Evolutionary conservation across 768 basidiomycete species (phyloP).

Genomic region (Leccinum uliginosum): DNA sequence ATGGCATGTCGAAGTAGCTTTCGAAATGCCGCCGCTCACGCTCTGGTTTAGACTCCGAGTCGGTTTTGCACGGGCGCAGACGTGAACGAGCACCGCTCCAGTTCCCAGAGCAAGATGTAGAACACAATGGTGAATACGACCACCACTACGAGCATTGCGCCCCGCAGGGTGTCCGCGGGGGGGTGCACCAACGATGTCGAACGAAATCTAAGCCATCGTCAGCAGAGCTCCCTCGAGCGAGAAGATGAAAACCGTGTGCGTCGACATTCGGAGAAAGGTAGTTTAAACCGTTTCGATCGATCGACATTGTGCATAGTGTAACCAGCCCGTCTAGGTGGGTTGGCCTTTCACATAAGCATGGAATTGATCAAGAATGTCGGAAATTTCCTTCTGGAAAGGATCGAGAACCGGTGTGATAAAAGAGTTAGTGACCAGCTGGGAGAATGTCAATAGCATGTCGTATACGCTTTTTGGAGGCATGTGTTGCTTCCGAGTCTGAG

Average conservation of each 20-base stretch:
- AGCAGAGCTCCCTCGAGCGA: too few species aligned
- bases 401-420: too few species aligned
- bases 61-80: neutral
- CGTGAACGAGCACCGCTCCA: constrained; percentile 11
- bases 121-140: constrained; percentile 16
- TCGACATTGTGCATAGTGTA: too few species aligned
- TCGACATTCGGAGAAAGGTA: neutral
- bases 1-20: neutral
- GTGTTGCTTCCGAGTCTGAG: too few species aligned
- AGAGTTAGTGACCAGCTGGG: too few species aligned
- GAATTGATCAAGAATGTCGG: too few species aligned
- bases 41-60: neutral
- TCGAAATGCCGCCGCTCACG: neutral
- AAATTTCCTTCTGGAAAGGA: too few species aligned
- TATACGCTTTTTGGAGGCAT: too few species aligned
- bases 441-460: too few species aligned
- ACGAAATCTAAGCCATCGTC: neutral
- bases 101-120: constrained; percentile 4
- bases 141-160: constrained; percentile 14
- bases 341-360: too few species aligned
- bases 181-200: constrained; percentile 3
- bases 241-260: neutral
- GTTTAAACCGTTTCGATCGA: constrained; percentile 6
- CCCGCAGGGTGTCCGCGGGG: constrained; percentile 8
- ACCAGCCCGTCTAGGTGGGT: too few species aligned